Base-by-base conservation (phyloP, 176 grass and related monocot genomes). In the Hordeum vulgare region DNA sequence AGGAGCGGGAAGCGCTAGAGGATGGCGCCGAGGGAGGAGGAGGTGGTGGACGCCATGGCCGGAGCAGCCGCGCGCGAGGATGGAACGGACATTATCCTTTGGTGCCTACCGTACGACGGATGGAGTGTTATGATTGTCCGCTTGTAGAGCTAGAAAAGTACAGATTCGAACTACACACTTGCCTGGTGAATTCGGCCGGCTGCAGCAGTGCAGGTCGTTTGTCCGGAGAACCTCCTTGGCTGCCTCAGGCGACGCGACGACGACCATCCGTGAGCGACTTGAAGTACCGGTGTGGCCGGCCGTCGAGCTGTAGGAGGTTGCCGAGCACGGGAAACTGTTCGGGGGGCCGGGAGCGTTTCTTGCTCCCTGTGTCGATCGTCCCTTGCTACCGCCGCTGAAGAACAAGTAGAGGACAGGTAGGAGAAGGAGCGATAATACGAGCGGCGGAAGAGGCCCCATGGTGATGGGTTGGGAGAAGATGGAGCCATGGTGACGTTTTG, bases 141-240 rank as follows among this genome's bases (percentile, higher is more conserved):
- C 13, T 15, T 15, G 44, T 47, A 14, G 44, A 47, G 44, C 44
- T 18, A 51, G 15, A 51, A 18, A 56, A 21, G 15, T 51, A 51
- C 47, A 51, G 47, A 51, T 51, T 51, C 6, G 47, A 18, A 51
- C 15, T 7, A 41, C 6, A 4, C 4, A 54, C 68, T 9, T 42
- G 53, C 86, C 86, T 71, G 80, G 80, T 7, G 80, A 87, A 42
- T 77, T 9, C 1, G 86, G 80, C 0, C 80, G 86, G 31, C 86
- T 83, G 80, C 80, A 87, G 73, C 86, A 83, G 3, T 71, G 29
- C 7, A 62, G 21, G 29, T 87, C 73, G 64, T 87, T 83, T 7
- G 86, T 83, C 2, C 86, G 80, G 53, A 87, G 80, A 14, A 87
- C 73, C 15, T 87, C 86, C 40, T 49, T 87, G 80, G 86, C 86